Conservation (phyloP, 2,329 filamentous ascomycete species). For the Fusarium napiforme region DNA sequence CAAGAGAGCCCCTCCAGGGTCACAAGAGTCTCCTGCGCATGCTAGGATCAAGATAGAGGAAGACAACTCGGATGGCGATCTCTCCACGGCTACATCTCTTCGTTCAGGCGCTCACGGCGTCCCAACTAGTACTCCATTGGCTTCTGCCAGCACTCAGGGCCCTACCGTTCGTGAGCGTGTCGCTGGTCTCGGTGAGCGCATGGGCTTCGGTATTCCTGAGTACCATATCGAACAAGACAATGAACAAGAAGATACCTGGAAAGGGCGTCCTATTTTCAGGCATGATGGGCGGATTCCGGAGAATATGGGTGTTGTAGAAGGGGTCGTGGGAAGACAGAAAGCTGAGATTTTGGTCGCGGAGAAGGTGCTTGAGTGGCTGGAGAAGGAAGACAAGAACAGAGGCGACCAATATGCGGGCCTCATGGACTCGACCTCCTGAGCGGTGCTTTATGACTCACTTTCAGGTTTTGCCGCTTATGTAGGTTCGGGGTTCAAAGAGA, state of each 20-base stretch:
- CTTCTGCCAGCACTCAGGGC: not conserved
- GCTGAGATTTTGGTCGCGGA: slow-evolving; percentile 55
- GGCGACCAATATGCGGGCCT: not conserved
- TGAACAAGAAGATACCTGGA: slow-evolving; percentile 46
- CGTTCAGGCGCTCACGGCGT: not conserved
- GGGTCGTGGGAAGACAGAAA: slow-evolving; percentile 49
- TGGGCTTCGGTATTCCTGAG: slow-evolving; percentile 49
- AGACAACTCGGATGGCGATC: slow-evolving; percentile 18
- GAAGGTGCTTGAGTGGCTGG: slow-evolving; percentile 52
- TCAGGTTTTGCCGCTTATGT: not conserved
- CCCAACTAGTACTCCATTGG: not conserved
- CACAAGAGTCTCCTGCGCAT: slow-evolving; percentile 3
- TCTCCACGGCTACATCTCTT: not conserved
- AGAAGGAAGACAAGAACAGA: slow-evolving; percentile 35
- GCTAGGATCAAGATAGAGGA: slow-evolving; percentile 32
- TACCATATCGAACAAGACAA: slow-evolving; percentile 48
- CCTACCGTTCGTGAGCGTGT: slow-evolving; percentile 45
- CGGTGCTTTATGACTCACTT: not conserved
- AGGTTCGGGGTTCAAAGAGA: not conserved
- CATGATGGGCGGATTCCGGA: slow-evolving; percentile 46
- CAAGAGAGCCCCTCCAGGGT: slow-evolving; percentile 9
- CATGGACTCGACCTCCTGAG: not conserved
- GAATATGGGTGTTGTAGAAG: slow-evolving; percentile 48
- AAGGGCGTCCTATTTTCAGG: slow-evolving; percentile 51
- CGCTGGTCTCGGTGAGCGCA: slow-evolving; percentile 45